Percentiles rank a stretch among this genome's conserved stretches.
Conservation (phyloP, 208 protist species). For the Leishmania major region DNA sequence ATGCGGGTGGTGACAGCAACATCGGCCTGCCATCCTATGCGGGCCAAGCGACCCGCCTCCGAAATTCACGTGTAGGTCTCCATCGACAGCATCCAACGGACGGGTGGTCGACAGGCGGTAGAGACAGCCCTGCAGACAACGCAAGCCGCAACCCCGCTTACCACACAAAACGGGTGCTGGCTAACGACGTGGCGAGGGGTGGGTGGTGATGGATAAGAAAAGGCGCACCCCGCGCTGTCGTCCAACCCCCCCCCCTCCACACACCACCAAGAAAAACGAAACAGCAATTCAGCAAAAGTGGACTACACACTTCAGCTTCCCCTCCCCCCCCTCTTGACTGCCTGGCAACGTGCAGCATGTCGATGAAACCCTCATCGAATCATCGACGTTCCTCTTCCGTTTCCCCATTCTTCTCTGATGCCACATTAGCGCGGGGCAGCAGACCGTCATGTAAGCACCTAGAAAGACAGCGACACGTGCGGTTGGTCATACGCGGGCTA, state of each 20-base stretch:
- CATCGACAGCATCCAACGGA: slow-evolving; percentile 6
- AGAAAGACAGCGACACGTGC: background rate
- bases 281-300: background rate
- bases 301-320: background rate
- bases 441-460: background rate
- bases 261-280: background rate
- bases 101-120: background rate
- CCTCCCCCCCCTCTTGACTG: too few relatives aligned
- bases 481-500: background rate
- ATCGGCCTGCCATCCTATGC: background rate
- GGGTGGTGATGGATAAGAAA: background rate
- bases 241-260: background rate
- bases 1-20: background rate
- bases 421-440: background rate
- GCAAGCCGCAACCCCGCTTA: background rate
- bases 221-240: background rate
- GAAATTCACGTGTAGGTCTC: background rate
- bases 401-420: background rate
- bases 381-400: background rate
- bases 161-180: background rate
- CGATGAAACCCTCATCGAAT: background rate
- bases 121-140: background rate
- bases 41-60: background rate
- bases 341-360: background rate
- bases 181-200: background rate